Percentiles rank a stretch among this genome's conserved stretches.
Evolutionary conservation across 2,329 filamentous ascomycete species (phyloP).

Genomic region (Fusarium proliferatum): DNA sequence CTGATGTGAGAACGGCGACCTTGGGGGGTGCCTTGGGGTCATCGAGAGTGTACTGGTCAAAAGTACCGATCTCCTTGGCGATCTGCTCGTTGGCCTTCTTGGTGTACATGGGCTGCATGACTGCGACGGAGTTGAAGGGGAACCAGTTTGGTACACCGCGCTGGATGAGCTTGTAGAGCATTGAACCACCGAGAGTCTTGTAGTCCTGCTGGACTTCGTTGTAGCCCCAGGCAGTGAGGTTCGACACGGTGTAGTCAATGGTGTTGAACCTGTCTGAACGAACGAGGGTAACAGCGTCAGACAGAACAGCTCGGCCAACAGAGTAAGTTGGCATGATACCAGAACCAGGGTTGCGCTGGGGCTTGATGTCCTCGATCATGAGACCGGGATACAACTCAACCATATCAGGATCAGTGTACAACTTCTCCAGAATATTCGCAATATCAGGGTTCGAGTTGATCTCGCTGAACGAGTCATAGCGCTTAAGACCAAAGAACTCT

Average conservation of each 20-base stretch:
- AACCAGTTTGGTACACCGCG: constrained; percentile 59
- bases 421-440: constrained; percentile 63
- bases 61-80: constrained; percentile 52
- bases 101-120: constrained; percentile 61
- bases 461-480: constrained; percentile 66
- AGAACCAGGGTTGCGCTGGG: constrained; percentile 60
- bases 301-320: constrained; percentile 65
- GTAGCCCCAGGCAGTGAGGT: constrained; percentile 58
- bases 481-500: constrained; percentile 69
- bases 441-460: constrained; percentile 69
- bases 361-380: constrained; percentile 69
- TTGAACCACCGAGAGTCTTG: constrained; percentile 55
- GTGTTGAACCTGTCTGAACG: constrained; percentile 71
- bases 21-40: constrained; percentile 51
- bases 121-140: constrained; percentile 54
- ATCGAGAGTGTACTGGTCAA: constrained; percentile 47
- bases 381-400: constrained; percentile 78
- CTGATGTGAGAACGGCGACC: constrained; percentile 43
- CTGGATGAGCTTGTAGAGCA: constrained; percentile 60
- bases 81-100: constrained; percentile 54
- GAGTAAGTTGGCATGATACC: constrained; percentile 57
- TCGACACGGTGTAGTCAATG: constrained; percentile 56
- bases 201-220: constrained; percentile 47
- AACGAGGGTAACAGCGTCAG: constrained; percentile 69
- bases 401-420: constrained; percentile 72